phyloP scores from a whole-genome alignment of 2,329 filamentous ascomycete genomes.

The Nannizziopsis barbatae region DNA sequence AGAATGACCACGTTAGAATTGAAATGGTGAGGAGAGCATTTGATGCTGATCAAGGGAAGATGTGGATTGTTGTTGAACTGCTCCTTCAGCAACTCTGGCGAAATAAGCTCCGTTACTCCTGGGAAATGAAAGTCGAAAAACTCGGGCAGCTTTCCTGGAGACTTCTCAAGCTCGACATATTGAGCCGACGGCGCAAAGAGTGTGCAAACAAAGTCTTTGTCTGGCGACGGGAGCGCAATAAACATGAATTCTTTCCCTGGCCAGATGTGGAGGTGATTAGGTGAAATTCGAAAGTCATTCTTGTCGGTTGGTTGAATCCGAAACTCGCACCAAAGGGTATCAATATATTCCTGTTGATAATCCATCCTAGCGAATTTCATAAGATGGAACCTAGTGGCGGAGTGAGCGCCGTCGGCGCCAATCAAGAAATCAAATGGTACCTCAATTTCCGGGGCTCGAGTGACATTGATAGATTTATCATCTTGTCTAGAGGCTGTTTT shows the following conservation, averaged over 20 bases:
- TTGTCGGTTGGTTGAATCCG: constrained; percentile 51
- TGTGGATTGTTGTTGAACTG: constrained; percentile 79
- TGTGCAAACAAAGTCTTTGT: constrained; percentile 90
- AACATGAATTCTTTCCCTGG: constrained; percentile 93
- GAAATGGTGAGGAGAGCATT: constrained; percentile 81
- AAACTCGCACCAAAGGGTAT: constrained; percentile 96
- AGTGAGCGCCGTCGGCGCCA: constrained; percentile 91
- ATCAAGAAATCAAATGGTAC: constrained; percentile 86
- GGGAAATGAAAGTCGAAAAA: constrained; percentile 84
- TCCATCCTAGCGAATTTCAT: constrained; percentile 92
- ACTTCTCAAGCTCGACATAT: constrained; percentile 56
- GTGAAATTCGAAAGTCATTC: constrained; percentile 65
- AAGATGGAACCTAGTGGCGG: constrained; percentile 76
- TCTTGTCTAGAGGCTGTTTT: constrained; percentile 23
- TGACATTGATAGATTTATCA: constrained; percentile 12
- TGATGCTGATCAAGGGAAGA: constrained; percentile 84
- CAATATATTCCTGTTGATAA: constrained; percentile 89
- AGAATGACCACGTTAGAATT: constrained; percentile 66
- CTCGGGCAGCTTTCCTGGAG: constrained; percentile 58
- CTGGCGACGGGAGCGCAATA: constrained; percentile 81
- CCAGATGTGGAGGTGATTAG: constrained; percentile 96
- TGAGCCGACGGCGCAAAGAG: constrained; percentile 69
- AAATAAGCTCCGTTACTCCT: constrained; percentile 55
- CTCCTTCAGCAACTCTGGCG: constrained; percentile 53
- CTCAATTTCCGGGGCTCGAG: constrained; percentile 60